These are phyloP conservation scores for Hypericum androsaemum DNA, from an alignment of 345 rosid species.

Conservation along the genomic window DNA sequence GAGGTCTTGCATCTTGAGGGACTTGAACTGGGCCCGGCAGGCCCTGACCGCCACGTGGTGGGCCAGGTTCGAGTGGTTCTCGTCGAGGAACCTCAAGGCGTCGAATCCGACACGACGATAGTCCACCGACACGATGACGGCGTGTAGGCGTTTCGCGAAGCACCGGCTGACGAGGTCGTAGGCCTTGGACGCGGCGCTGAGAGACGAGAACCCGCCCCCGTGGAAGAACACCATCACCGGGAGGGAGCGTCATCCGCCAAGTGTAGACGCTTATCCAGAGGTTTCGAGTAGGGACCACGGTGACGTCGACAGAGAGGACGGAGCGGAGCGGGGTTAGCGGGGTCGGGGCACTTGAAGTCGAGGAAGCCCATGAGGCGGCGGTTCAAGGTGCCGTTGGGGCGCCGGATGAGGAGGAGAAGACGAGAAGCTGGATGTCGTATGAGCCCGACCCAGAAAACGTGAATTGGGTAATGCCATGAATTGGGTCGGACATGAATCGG, in stretches of 20 bases:
- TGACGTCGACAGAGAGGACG: not conserved
- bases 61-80: not conserved
- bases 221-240: conserved; percentile 11
- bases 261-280: conserved; percentile 7
- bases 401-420: too few species aligned
- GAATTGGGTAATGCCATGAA: too few species aligned
- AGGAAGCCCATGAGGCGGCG: conserved; percentile 46
- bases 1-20: too few species aligned
- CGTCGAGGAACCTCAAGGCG: conserved; percentile 3
- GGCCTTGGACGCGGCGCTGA: not conserved
- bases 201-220: too few species aligned
- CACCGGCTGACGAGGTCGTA: conserved; percentile 4
- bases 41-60: conserved; percentile 1
- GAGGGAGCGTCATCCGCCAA: not conserved
- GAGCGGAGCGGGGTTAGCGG: conserved; percentile 28
- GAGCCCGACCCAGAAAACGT: too few species aligned
- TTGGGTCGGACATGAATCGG: too few species aligned
- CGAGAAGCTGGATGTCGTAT: too few species aligned
- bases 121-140: conserved; percentile 3
- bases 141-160: conserved; percentile 1
- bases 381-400: conserved; percentile 53
- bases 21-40: not conserved
- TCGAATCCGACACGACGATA: conserved; percentile 8
- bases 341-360: conserved; percentile 37
- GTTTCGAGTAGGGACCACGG: too few species aligned